These are phyloP conservation scores for Alternaria arborescens DNA, from an alignment of 2,329 filamentous ascomycete species.

Conservation along the genomic window DNA sequence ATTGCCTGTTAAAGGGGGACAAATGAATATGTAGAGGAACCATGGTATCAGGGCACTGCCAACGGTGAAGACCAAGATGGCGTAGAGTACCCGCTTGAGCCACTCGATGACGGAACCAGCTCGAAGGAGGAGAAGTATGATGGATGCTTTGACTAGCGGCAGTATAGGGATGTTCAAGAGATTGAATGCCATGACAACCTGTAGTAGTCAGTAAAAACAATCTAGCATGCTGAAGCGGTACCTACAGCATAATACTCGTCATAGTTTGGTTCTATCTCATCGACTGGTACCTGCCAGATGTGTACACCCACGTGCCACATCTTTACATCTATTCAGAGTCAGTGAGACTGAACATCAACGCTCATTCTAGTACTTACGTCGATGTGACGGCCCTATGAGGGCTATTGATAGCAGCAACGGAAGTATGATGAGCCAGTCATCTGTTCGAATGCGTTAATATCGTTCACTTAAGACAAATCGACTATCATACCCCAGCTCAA, in stretches of 20 bases:
- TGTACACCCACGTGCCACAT: conserved; percentile 52
- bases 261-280: conserved; percentile 48
- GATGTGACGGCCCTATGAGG: conserved; percentile 48
- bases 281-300: conserved; percentile 47
- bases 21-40: conserved; percentile 52
- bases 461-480: conserved; percentile 8
- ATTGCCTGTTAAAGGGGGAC: conserved; percentile 51
- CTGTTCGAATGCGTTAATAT: conserved; percentile 34
- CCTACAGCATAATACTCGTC: conserved; percentile 48
- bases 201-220: background rate
- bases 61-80: conserved; percentile 48
- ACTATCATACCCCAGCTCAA: conserved; percentile 46
- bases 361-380: conserved; percentile 34
- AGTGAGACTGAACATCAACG: conserved; percentile 10
- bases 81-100: conserved; percentile 50
- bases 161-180: conserved; percentile 53
- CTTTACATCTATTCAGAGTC: conserved; percentile 40
- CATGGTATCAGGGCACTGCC: conserved; percentile 49
- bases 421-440: conserved; percentile 52
- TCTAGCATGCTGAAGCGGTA: background rate
- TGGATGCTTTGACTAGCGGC: conserved; percentile 53
- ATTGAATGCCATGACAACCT: conserved; percentile 51
- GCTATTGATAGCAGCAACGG: conserved; percentile 49
- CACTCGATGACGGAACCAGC: conserved; percentile 51
- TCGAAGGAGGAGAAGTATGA: conserved; percentile 51